Base-by-base conservation (phyloP, 1,284 basidiomycete species). In the Lentinus polychrous region DNA sequence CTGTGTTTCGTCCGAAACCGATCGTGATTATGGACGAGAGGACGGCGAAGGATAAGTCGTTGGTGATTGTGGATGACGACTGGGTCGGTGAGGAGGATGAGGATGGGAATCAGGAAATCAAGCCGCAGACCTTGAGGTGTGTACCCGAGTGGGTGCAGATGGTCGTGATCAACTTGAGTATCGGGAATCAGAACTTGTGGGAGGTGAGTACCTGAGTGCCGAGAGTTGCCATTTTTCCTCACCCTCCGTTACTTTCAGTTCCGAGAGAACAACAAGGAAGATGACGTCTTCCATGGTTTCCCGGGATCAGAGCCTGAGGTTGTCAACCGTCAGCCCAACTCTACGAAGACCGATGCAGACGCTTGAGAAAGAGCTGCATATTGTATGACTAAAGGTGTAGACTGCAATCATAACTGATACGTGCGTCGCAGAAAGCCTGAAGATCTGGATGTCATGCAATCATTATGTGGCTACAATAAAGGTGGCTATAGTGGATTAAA, bases 21-120 rank as follows among this genome's bases (percentile, higher is more conserved):
- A 27, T 46, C 11, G 23, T 46, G 2, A 39, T 46, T 24, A 6
- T 46, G 17, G 45, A 46, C 31, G 45, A 38, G 17, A 17, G 34
- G 35, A 40, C 35, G 11, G 45, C 23, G 24, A n/a, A 18, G 11
- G 45, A 46, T 23, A 23, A 17, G 36, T 39, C 18, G 5, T 34
- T 46, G 12, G 41, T 43, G 12, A 44, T 43, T 11, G 48, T 36
- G n/a, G 22, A 7, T 8, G 39, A 17, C 2, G 17, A 22, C n/a
- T 8, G 8, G 18, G 27, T 37, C 2, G 41, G 23, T 2, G 17
- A 23, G 14, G 34, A 36, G 17, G 22, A 22, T 18, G 20, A 34
- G 17, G 27, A 43, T 27, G 48, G 11, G 23, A 27, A 27, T 27
- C 27, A 27, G 10, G 10, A 27, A 24, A 8, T 47, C 14, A 23